Evolutionary conservation across 1,139 yeast genomes (phyloP).

Genomic region (Spencermartinsiella ligniputridi): DNA sequence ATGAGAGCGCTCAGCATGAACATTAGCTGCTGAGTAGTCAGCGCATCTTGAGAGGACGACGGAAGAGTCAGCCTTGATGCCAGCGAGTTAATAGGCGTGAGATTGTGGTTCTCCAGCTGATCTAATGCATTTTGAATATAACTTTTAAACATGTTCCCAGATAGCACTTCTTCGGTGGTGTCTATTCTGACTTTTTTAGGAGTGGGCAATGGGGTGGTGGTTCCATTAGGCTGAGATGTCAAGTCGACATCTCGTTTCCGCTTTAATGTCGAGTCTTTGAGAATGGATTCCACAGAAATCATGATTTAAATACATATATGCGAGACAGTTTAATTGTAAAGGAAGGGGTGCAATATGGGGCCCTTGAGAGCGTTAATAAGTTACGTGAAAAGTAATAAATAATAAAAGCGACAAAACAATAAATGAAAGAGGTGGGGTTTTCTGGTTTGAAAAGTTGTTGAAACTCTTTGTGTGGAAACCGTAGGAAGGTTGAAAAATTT

Average conservation of each 20-base stretch:
- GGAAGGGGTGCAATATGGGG: too few relatives aligned
- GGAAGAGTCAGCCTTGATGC: slow-evolving; percentile 45
- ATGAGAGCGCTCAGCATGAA: slow-evolving; percentile 45
- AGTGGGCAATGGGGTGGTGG: neutral
- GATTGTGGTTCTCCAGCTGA: slow-evolving; percentile 45
- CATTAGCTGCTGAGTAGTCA: slow-evolving; percentile 40
- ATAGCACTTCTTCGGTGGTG: slow-evolving; percentile 1
- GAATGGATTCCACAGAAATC: neutral
- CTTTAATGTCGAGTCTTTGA: neutral
- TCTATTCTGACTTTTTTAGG: neutral
- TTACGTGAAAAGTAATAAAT: too few relatives aligned
- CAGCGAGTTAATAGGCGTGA: slow-evolving; percentile 42
- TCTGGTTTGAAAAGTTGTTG: too few relatives aligned
- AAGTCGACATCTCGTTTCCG: neutral
- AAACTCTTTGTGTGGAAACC: too few relatives aligned
- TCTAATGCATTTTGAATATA: slow-evolving; percentile 67
- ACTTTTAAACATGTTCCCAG: slow-evolving; percentile 47
- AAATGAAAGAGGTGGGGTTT: too few relatives aligned
- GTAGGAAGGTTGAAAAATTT: too few relatives aligned
- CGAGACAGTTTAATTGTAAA: too few relatives aligned
- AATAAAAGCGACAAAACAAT: too few relatives aligned
- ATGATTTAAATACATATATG: neutral
- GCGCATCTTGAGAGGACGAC: slow-evolving; percentile 38
- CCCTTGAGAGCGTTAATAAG: too few relatives aligned
- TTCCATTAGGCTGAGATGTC: neutral